Conservation (phyloP, 1,139 yeast species). For the Eremothecium coryli region DNA sequence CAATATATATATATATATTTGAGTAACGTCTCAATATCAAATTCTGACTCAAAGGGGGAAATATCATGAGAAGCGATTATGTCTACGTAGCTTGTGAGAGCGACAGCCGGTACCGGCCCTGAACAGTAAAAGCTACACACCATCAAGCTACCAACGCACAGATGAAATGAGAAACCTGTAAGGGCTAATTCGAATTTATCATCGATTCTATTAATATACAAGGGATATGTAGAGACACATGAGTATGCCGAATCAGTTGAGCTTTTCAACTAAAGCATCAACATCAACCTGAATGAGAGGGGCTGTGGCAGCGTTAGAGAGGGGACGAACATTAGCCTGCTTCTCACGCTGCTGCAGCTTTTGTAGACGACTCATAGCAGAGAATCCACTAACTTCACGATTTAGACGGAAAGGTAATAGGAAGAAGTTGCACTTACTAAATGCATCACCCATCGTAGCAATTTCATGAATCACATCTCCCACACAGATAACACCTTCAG, state of each 20-base stretch:
- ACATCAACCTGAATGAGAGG: constrained; percentile 61
- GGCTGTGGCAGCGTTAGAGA: constrained; percentile 55
- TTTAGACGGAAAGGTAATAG: constrained; percentile 60
- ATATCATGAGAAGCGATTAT: too few relatives aligned
- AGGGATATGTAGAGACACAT: too few relatives aligned
- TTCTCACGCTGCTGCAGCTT: constrained; percentile 34
- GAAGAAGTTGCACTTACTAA: constrained; percentile 51
- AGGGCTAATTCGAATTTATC: too few relatives aligned
- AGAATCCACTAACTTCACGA: constrained; percentile 66
- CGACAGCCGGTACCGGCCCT: too few relatives aligned
- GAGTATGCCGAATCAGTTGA: constrained; percentile 39
- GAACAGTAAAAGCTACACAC: too few relatives aligned
- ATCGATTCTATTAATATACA: too few relatives aligned
- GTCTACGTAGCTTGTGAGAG: too few relatives aligned
- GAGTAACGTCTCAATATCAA: too few relatives aligned
- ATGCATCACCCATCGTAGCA: constrained; percentile 50
- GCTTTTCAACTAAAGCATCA: constrained; percentile 54
- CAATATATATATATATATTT: neutral
- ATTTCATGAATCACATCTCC: constrained; percentile 73
- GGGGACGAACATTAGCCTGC: constrained; percentile 33
- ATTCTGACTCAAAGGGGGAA: too few relatives aligned
- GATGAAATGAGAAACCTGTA: too few relatives aligned
- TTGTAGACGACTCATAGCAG: constrained; percentile 36
- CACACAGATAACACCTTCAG: constrained; percentile 62
- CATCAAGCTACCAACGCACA: too few relatives aligned